phyloP scores from a whole-genome alignment of 805 yeast species.

The Starmerella sirachaensis region DNA sequence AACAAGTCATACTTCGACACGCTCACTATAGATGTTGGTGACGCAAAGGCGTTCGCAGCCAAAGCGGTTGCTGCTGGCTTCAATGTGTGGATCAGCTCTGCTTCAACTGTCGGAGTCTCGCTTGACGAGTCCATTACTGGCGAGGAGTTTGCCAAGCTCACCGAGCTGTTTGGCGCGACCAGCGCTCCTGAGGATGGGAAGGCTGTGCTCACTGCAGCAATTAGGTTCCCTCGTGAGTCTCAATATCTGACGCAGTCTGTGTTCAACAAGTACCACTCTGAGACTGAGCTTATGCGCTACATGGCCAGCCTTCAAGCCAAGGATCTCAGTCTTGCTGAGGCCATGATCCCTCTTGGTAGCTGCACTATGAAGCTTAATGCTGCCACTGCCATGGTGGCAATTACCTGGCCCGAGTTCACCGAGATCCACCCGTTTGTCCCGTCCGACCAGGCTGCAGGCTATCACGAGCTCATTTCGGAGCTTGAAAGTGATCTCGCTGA shows the following conservation, averaged over 20 bases:
- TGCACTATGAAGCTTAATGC: constrained; percentile 97
- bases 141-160: constrained; percentile 46
- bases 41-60: constrained; percentile 44
- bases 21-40: constrained; percentile 43
- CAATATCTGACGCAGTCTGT: constrained; percentile 52
- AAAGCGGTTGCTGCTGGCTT: constrained; percentile 54
- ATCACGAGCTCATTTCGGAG: constrained; percentile 58
- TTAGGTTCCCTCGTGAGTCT: constrained; percentile 30
- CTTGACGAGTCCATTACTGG: constrained; percentile 78
- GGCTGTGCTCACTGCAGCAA: constrained; percentile 19
- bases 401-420: constrained; percentile 88
- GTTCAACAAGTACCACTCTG: constrained; percentile 80
- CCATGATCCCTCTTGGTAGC: constrained; percentile 96
- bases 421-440: constrained; percentile 92
- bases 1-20: constrained; percentile 79
- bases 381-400: constrained; percentile 87
- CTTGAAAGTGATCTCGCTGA: constrained; percentile 76
- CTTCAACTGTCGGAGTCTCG: constrained; percentile 55
- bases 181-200: constrained; percentile 16
- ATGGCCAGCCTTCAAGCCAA: constrained; percentile 71
- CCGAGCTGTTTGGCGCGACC: constrained; percentile 46
- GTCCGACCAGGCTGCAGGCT: constrained; percentile 75
- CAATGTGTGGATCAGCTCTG: constrained; percentile 62
- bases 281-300: constrained; percentile 89
- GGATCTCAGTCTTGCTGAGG: constrained; percentile 85